Base-by-base conservation (phyloP, 1,284 basidiomycete species). In the Malassezia nana region DNA sequence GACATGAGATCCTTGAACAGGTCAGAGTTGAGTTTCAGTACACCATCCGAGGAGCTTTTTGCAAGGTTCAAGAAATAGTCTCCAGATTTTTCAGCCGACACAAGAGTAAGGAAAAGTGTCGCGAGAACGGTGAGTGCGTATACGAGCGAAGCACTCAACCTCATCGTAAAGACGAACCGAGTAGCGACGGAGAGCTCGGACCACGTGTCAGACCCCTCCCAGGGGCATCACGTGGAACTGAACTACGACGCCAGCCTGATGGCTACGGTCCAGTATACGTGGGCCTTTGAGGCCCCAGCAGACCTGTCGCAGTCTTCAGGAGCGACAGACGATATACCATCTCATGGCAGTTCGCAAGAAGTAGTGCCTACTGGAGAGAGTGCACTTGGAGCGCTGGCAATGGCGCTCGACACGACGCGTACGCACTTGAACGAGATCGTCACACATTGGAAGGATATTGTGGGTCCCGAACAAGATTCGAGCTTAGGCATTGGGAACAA, bases 361-460 rank as follows among this genome's bases (percentile, higher is more conserved):
- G 20, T 18, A 20, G 35, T 38, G 9, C 16, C 16, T 10, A 18
- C 35, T 6, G 35, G 35, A 5, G 35, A 38, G 18, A 38, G 35
- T 9, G 18, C 35, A 18, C 35, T 38, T 20, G 26, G 29, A 9
- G 40, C 42, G 5, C 29, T 55, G 5, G 54, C 54, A 3, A 20
- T 46, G 10, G 24, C 33, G 12, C 32, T 56, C 15, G 54, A 56
- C 9, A 25, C 15, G 2, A 30, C 54, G 4, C 54, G 42, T 18
- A 13, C n/a, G 4, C 33, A 30, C 3, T 26, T 56, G 18, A 56
- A 56, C 30, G 25, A 41, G 7, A 51, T 56, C 13, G 41, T 49
- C 13, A 46, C 54, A 12, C 28, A n/a, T 33, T 56, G 54, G 54
- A 56, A 56, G 47, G 54, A 56, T 18, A 35, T 49, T 15, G 54